These are phyloP conservation scores for Plantago rigida DNA, from an alignment of 305 asterid species.

Conservation along the genomic window DNA sequence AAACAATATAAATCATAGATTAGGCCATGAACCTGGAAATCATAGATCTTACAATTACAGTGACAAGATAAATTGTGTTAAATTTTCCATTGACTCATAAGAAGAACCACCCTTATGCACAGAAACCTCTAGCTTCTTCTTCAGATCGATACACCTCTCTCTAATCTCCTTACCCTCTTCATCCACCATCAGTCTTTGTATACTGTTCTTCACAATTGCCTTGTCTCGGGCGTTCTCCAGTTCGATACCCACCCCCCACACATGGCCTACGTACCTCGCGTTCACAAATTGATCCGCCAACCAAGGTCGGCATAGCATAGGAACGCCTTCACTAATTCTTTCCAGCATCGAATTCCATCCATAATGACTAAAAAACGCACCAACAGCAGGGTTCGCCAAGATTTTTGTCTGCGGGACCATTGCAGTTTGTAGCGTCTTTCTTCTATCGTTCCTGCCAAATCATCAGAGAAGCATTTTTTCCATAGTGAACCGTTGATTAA, in stretches of 20 bases:
- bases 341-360: conserved; percentile 57
- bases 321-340: conserved; percentile 39
- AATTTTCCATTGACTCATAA: neutral
- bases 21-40: too few relatives aligned
- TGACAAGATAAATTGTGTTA: conserved; percentile 6
- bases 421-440: conserved; percentile 31
- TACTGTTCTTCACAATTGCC: neutral
- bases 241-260: conserved; percentile 39
- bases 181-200: conserved; percentile 1
- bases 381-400: conserved; percentile 35
- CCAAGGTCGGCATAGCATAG: conserved; percentile 43
- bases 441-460: conserved; percentile 8
- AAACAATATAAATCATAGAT: too few relatives aligned
- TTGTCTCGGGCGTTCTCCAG: conserved; percentile 21
- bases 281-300: conserved; percentile 38
- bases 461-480: conserved; percentile 27
- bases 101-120: conserved; percentile 11
- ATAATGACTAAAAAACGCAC: conserved; percentile 45
- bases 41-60: neutral
- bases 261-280: conserved; percentile 35
- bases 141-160: conserved; percentile 1
- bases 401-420: conserved; percentile 48
- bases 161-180: conserved; percentile 5
- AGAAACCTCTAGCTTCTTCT: neutral
- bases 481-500: conserved; percentile 21